Evolutionary conservation across 208 protist genomes (phyloP), one percentile per base, ranked within the genome.

Genomic region (Trypanosoma cruzi): DNA sequence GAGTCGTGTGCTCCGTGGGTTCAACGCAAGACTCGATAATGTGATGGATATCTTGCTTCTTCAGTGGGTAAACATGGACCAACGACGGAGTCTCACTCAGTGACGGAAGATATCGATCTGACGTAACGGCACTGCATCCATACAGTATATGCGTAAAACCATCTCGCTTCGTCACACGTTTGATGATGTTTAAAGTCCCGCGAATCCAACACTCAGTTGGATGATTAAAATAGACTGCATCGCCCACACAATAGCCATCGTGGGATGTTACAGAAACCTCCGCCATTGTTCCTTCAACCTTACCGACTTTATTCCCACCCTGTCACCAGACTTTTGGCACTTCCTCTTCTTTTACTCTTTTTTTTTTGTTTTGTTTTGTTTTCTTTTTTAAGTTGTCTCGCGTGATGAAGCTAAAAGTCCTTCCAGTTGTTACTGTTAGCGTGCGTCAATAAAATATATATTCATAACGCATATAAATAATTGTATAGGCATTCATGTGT

Each of bases 181-280:
- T 76, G 13, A 76, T 76, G 28, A 40, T 59, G 6, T 48, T 60
- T 53, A 76, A 29, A 26, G 34, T 68, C 28, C 71, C 71, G 32
- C 71, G 71, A 22, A 82, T 28, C 77, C 77, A 82, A 64, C 72
- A 75, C 57, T 82, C 77, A 16, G 34, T 61, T 46, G 77, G 72
- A 34, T 82, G 77, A n/a, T 70, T 56, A 58, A 82, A 71, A 54
- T 74, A 81, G n/a, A 81, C 63, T 5, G 22, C 34, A 46, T 81
- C 64, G 37, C 71, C 71, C 7, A 79, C 56, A 24, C 71, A 55
- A n/a, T 64, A 58, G 14, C 54, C 64, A 0, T 34, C 53, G 31
- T 76, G 34, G 37, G 71, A 71, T n/a, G 63, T 34, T 37, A 76
- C 37, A 8, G 22, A n/a, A 24, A 59, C 26, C 11, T 60, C 68